phyloP scores from a whole-genome alignment of 2,329 filamentous ascomycete genomes.

The Waltergamsia citrina region DNA sequence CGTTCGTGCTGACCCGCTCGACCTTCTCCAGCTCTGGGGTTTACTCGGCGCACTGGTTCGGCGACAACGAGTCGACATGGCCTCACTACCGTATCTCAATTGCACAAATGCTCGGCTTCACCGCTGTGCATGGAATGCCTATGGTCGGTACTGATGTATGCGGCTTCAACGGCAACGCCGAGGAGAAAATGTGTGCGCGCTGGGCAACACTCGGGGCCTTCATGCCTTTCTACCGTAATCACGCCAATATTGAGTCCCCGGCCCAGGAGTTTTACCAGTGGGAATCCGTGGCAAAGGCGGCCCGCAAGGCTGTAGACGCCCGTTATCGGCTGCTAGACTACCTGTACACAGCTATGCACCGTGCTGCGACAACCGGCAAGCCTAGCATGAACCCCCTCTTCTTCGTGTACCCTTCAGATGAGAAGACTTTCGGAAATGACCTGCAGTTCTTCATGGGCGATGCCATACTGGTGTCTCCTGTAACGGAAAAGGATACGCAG shows the following conservation, averaged over 20 bases:
- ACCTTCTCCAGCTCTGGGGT: slow-evolving; percentile 45
- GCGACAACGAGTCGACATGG: slow-evolving; percentile 47
- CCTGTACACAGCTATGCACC: slow-evolving; percentile 59
- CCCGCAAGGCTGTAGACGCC: slow-evolving; percentile 56
- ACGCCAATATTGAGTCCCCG: slow-evolving; percentile 34
- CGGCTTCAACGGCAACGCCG: slow-evolving; percentile 56
- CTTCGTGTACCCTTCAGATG: slow-evolving; percentile 50
- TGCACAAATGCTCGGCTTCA: slow-evolving; percentile 7
- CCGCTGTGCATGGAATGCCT: slow-evolving; percentile 53
- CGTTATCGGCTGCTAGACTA: slow-evolving; percentile 66
- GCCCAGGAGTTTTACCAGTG: slow-evolving; percentile 60
- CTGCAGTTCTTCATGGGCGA: slow-evolving; percentile 36
- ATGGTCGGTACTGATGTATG: slow-evolving; percentile 65
- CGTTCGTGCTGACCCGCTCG: slow-evolving; percentile 61
- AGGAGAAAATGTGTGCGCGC: slow-evolving; percentile 51
- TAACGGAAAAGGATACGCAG: slow-evolving; percentile 27
- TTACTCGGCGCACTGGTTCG: slow-evolving; percentile 49
- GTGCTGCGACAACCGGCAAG: slow-evolving; percentile 46
- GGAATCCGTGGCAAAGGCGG: slow-evolving; percentile 48
- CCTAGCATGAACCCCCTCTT: slow-evolving; percentile 60
- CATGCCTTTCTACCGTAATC: slow-evolving; percentile 58
- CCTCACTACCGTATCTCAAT: slow-evolving; percentile 35
- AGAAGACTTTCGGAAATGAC: slow-evolving; percentile 28
- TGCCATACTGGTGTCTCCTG: slow-evolving; percentile 31
- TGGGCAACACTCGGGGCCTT: slow-evolving; percentile 58